Conservation (phyloP, 768 basidiomycete genomes). For the Butyriboletus loyo region DNA sequence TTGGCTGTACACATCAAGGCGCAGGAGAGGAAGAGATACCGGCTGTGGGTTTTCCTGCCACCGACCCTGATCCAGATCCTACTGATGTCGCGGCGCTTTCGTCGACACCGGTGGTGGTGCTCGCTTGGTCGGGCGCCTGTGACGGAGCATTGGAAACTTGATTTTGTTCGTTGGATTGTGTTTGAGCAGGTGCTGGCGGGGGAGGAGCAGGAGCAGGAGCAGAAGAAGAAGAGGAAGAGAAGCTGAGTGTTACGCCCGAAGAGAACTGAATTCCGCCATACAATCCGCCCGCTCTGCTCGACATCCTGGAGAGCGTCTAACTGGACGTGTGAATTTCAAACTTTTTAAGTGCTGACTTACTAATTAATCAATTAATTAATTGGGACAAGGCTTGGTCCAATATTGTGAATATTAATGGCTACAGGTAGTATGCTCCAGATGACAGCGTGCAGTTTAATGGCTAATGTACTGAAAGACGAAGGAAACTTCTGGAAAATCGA, state of each 20-base stretch:
- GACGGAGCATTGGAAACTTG: constrained; percentile 18
- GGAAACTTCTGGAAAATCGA: constrained; percentile 78
- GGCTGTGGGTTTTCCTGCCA: constrained; percentile 49
- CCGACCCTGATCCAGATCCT: constrained; percentile 31
- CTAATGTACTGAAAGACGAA: constrained; percentile 97
- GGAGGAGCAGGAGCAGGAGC: constrained; percentile 33
- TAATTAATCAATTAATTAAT: background rate
- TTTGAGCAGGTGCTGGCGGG: constrained; percentile 15
- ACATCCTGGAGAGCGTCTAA: constrained; percentile 46
- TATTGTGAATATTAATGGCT: background rate
- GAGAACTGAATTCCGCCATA: constrained; percentile 89
- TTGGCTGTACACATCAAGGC: constrained; percentile 34
- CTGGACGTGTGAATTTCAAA: constrained; percentile 15
- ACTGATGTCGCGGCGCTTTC: constrained; percentile 23
- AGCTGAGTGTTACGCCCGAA: constrained; percentile 53
- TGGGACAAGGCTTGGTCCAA: background rate
- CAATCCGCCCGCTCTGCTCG: constrained; percentile 76
- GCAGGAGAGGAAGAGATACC: constrained; percentile 50
- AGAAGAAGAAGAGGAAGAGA: constrained; percentile 39
- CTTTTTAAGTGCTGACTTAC: background rate
- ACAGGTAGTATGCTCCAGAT: constrained; percentile 1
- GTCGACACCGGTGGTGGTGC: constrained; percentile 20
- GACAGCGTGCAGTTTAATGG: constrained; percentile 46
- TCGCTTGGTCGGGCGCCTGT: constrained; percentile 26
- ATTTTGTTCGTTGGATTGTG: constrained; percentile 17